Conservation (phyloP, 441 rosid species). For the Euphorbia neoarborescens region DNA sequence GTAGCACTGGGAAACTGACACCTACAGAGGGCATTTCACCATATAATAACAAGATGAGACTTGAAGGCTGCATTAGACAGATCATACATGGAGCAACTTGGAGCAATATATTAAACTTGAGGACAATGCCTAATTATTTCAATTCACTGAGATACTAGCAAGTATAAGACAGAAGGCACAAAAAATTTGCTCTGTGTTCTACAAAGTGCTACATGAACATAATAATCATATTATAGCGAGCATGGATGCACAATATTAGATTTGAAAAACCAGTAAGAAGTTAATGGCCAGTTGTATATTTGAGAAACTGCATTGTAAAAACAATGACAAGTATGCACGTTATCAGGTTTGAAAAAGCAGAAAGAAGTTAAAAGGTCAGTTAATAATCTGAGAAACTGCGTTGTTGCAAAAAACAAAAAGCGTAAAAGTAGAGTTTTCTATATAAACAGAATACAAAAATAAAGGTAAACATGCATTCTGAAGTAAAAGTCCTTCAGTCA, state of each 20-base stretch:
- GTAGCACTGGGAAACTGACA: background rate
- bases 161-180: background rate
- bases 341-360: background rate
- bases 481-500: conserved; percentile 55
- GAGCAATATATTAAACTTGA: background rate
- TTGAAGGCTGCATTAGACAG: background rate
- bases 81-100: background rate
- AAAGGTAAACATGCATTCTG: conserved; percentile 19
- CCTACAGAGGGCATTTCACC: background rate
- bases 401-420: conserved; percentile 3
- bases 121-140: conserved; percentile 1
- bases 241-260: conserved; percentile 3
- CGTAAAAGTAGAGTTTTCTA: background rate
- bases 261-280: background rate
- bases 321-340: background rate
- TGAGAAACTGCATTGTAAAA: background rate
- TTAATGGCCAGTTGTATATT: background rate
- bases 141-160: background rate
- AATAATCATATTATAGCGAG: background rate
- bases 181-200: background rate
- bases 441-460: background rate
- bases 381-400: background rate
- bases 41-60: background rate
- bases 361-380: background rate
- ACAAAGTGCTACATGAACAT: background rate